Conservation (phyloP, 805 yeast genomes). For the Pichia eremophila region DNA sequence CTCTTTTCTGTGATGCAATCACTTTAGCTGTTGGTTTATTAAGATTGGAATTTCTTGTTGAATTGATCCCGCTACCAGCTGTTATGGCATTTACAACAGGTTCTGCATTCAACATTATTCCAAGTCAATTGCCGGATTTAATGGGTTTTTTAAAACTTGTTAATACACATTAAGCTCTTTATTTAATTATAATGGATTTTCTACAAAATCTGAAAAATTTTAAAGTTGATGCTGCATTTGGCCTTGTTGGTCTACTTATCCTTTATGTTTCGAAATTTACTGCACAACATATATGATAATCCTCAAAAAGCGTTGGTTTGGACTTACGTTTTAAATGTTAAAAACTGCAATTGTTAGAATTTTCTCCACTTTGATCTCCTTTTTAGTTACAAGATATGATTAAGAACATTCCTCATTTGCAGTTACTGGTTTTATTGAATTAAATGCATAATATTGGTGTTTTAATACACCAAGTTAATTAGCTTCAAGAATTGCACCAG, state of each 20-base stretch:
- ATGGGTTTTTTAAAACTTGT: conserved; percentile 64
- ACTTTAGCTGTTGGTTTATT: conserved; percentile 74
- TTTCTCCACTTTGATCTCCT: conserved; percentile 72
- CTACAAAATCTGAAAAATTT: conserved; percentile 61
- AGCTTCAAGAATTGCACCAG: conserved; percentile 52
- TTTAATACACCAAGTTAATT: conserved; percentile 56
- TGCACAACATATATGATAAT: conserved; percentile 45
- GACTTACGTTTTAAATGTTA: conserved; percentile 54
- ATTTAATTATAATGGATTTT: conserved; percentile 58
- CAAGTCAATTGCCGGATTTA: conserved; percentile 78
- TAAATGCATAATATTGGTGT: conserved; percentile 73
- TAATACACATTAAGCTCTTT: conserved; percentile 65
- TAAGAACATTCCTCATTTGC: conserved; percentile 35
- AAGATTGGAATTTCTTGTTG: conserved; percentile 79
- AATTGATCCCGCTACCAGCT: conserved; percentile 82
- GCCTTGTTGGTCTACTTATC: conserved; percentile 63
- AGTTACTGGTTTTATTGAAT: conserved; percentile 69
- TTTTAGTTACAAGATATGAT: conserved; percentile 53
- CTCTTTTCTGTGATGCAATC: conserved; percentile 77
- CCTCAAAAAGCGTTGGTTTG: conserved; percentile 54
- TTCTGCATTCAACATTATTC: conserved; percentile 72
- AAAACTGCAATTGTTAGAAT: conserved; percentile 76
- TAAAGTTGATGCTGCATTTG: conserved; percentile 79
- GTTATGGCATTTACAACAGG: conserved; percentile 94
- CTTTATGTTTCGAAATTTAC: conserved; percentile 61